phyloP scores from a whole-genome alignment of 1,284 basidiomycete species.

The Boletus sp. region DNA sequence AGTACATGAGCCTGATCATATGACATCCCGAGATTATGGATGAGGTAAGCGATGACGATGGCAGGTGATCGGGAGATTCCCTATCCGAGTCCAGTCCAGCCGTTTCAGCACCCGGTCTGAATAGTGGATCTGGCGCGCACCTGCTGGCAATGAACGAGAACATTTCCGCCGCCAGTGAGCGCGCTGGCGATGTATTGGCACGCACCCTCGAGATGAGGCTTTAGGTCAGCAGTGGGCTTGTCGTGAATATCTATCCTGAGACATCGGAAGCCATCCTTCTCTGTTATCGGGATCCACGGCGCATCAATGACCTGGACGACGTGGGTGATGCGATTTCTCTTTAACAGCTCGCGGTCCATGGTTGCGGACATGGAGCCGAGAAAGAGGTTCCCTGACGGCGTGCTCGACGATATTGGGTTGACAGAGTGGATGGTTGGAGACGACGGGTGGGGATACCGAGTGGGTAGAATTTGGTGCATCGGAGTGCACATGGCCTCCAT shows the following conservation, averaged over 20 bases:
- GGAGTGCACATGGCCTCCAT: constrained; percentile 78
- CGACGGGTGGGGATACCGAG: constrained; percentile 29
- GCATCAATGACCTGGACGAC: constrained; percentile 69
- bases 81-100: constrained; percentile 33
- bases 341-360: constrained; percentile 47
- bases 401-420: constrained; percentile 14
- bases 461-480: constrained; percentile 65
- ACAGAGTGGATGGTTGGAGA: constrained; percentile 26
- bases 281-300: constrained; percentile 59
- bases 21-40: constrained; percentile 60
- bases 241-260: constrained; percentile 67
- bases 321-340: constrained; percentile 48
- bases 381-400: constrained; percentile 41
- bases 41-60: constrained; percentile 67
- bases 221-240: constrained; percentile 47
- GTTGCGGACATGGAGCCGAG: constrained; percentile 54
- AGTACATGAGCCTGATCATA: constrained; percentile 59
- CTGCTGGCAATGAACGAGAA: constrained; percentile 68
- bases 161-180: constrained; percentile 47
- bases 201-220: constrained; percentile 51
- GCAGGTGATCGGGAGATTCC: constrained; percentile 65
- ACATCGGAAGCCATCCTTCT: constrained; percentile 54
- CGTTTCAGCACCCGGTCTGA: background rate
- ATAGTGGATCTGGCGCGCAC: constrained; percentile 32
- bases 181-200: constrained; percentile 53